Percentiles rank a stretch among this genome's conserved stretches.
Conservation (phyloP, 352 stramenopile species). For the Phytopythium mirpurense region DNA sequence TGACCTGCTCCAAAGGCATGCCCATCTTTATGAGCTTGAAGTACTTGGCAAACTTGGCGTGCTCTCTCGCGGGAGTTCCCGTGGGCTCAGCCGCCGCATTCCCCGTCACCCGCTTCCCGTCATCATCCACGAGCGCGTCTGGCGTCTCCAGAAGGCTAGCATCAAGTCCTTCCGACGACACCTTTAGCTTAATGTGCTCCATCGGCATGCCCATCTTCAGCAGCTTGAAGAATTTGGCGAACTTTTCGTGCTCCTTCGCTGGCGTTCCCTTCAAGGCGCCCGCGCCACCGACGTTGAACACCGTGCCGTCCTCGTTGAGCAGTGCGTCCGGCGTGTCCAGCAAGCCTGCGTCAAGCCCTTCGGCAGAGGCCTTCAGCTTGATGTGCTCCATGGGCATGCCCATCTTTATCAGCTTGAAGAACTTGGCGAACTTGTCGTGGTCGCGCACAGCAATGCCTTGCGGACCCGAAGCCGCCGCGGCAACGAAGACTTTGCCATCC, state of each 20-base stretch:
- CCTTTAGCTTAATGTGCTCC: constrained; percentile 75
- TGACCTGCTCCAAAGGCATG: constrained; percentile 63
- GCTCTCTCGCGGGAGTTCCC: constrained; percentile 72
- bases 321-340: constrained; percentile 54
- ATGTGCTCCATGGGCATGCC: constrained; percentile 86
- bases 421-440: constrained; percentile 82
- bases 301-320: constrained; percentile 44
- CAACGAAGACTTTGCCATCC: constrained; percentile 38
- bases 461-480: constrained; percentile 2
- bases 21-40: constrained; percentile 80
- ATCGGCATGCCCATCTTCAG: constrained; percentile 82
- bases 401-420: constrained; percentile 93
- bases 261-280: constrained; percentile 23
- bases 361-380: constrained; percentile 78
- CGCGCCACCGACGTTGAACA: constrained; percentile 17
- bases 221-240: constrained; percentile 74
- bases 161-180: constrained; percentile 90
- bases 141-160: constrained; percentile 75
- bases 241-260: constrained; percentile 67
- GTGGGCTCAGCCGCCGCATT: constrained; percentile 16
- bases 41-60: constrained; percentile 84
- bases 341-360: constrained; percentile 47
- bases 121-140: constrained; percentile 53
- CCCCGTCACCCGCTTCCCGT: constrained; percentile 44
- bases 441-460: constrained; percentile 28